Evolutionary conservation across 345 rosid species (phyloP).

Genomic region (Nasturtium officinale): DNA sequence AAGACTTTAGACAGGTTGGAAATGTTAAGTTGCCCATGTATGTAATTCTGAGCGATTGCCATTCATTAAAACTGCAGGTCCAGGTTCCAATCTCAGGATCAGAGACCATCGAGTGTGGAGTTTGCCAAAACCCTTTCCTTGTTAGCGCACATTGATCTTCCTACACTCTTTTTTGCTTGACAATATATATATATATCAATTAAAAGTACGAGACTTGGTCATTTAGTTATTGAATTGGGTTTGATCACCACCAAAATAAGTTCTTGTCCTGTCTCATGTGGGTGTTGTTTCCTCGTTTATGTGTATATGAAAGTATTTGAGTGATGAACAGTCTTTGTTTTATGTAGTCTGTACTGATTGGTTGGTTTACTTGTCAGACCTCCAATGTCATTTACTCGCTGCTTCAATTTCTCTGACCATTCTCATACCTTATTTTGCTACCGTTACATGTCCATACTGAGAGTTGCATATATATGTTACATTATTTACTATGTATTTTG

Average conservation of each 20-base stretch:
- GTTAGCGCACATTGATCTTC: constrained; percentile 76
- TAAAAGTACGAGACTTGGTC: constrained; percentile 23
- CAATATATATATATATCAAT: constrained; percentile 24
- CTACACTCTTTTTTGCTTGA: constrained; percentile 18
- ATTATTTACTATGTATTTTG: not conserved
- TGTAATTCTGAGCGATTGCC: not conserved
- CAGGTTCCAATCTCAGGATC: constrained; percentile 99
- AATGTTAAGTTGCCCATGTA: not conserved
- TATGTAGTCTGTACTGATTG: not conserved
- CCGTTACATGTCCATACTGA: too few relatives aligned
- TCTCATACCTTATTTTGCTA: not conserved
- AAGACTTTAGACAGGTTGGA: not conserved
- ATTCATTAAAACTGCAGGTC: constrained; percentile 57
- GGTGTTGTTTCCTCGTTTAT: constrained; percentile 19
- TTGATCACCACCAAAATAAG: constrained; percentile 27
- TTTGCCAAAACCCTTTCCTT: constrained; percentile 95
- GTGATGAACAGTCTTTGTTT: constrained; percentile 27
- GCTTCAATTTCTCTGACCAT: constrained; percentile 1
- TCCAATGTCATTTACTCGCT: not conserved
- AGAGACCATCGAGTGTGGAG: constrained; percentile 98
- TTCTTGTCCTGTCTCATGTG: constrained; percentile 23
- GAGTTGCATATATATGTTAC: not conserved
- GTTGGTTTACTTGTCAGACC: constrained; percentile 27
- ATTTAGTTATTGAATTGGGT: constrained; percentile 30
- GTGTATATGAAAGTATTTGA: constrained; percentile 41